Evolutionary conservation across 2,329 filamentous ascomycete genomes (phyloP).

Genomic region (Pseudogymnoascus sp.): DNA sequence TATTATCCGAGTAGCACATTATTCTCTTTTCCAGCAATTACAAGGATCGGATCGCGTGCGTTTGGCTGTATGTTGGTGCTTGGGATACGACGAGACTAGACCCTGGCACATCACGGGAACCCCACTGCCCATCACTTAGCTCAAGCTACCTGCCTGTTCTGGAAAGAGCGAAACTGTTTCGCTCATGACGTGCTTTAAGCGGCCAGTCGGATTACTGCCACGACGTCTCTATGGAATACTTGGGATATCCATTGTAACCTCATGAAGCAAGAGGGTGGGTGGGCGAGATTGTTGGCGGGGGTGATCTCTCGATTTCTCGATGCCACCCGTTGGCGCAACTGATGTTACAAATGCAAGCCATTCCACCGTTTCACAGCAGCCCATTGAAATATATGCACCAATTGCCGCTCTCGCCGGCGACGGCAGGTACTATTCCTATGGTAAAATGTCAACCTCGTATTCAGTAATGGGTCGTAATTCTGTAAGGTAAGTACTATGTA

Average conservation of each 20-base stretch:
- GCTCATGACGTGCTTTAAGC: neutral
- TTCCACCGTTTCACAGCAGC: neutral
- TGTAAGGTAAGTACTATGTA: too few relatives aligned
- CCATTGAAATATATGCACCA: neutral
- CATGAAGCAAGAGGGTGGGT: neutral
- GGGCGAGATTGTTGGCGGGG: neutral
- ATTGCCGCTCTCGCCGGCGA: neutral
- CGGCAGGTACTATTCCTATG: neutral
- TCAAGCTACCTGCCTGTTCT: neutral
- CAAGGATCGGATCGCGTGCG: neutral
- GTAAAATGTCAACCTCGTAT: neutral
- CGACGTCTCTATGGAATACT: neutral
- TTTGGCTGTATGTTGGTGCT: neutral
- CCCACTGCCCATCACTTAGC: neutral
- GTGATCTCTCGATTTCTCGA: neutral
- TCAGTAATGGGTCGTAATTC: neutral
- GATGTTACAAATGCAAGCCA: neutral
- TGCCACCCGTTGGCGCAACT: neutral
- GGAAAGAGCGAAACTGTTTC: neutral
- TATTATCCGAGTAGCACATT: neutral
- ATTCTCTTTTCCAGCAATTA: neutral
- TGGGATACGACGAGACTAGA: neutral
- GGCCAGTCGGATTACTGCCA: neutral
- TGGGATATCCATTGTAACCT: neutral
- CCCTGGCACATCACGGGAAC: neutral